Evolutionary conservation across 2,329 filamentous ascomycete genomes (phyloP).

Genomic region (Talaromyces sp.): DNA sequence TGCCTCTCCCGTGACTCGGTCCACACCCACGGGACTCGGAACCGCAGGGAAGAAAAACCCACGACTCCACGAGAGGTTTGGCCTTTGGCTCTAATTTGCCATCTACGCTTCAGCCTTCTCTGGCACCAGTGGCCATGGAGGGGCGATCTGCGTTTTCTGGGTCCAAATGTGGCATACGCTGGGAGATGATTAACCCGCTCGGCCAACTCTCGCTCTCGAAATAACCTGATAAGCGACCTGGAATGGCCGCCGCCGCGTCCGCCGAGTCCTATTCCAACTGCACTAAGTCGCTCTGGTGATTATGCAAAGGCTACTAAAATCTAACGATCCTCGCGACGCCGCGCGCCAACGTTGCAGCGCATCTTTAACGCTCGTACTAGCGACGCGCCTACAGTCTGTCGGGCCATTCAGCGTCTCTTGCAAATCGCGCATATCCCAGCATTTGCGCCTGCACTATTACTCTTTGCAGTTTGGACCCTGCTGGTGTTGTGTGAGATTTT

Average conservation of each 20-base stretch:
- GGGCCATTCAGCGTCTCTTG: neutral
- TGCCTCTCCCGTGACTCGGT: neutral
- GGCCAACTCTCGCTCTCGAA: neutral
- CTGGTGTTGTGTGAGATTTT: neutral
- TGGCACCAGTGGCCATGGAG: neutral
- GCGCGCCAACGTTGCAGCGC: neutral
- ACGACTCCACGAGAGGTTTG: neutral
- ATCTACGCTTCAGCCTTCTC: neutral
- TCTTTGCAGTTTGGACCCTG: neutral
- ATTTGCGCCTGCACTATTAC: neutral
- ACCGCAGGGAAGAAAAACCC: neutral
- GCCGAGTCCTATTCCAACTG: neutral
- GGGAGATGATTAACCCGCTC: neutral
- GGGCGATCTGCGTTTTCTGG: neutral
- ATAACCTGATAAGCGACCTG: neutral
- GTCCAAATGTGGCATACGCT: neutral
- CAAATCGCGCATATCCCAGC: neutral
- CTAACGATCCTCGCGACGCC: neutral
- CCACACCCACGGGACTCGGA: neutral
- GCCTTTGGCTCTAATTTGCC: neutral
- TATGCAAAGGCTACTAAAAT: neutral
- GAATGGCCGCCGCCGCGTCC: neutral
- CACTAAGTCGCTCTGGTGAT: neutral
- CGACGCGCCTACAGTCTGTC: neutral
- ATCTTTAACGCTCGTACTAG: neutral